These are phyloP conservation scores for Fusarium sp. DNA, from an alignment of 2,329 filamentous ascomycete species.

Conservation along the genomic window DNA sequence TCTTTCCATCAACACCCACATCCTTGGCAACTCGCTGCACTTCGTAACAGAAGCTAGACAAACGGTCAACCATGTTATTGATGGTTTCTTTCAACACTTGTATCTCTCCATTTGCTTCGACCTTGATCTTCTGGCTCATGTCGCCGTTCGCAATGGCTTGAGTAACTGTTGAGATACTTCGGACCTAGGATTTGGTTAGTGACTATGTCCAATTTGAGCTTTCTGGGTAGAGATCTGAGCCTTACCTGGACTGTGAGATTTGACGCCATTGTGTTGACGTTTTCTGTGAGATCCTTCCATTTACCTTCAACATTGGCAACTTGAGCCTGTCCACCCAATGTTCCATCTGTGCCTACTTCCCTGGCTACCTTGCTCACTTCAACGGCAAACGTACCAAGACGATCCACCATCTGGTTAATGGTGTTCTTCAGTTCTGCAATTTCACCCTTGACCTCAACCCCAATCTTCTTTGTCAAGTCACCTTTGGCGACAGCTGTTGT, in stretches of 20 bases:
- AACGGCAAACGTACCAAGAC: constrained; percentile 93
- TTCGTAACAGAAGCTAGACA: constrained; percentile 96
- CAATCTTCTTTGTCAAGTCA: constrained; percentile 95
- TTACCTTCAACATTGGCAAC: constrained; percentile 96
- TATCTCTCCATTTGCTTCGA: constrained; percentile 95
- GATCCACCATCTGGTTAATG: constrained; percentile 99
- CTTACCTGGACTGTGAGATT: constrained; percentile 72
- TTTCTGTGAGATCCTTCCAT: constrained; percentile 96
- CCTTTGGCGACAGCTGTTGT: constrained; percentile 95
- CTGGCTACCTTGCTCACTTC: constrained; percentile 95
- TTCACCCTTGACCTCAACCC: constrained; percentile 91
- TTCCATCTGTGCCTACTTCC: constrained; percentile 96
- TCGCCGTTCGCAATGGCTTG: constrained; percentile 96
- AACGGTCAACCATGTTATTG: constrained; percentile 97
- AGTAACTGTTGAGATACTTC: constrained; percentile 92
- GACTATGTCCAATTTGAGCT: not conserved
- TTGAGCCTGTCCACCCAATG: constrained; percentile 90
- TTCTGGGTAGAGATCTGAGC: not conserved
- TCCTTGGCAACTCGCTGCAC: constrained; percentile 96
- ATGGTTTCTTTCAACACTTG: constrained; percentile 94
- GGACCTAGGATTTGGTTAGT: constrained; percentile 63
- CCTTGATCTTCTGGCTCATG: constrained; percentile 95
- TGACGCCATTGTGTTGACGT: constrained; percentile 81
- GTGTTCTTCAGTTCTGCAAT: constrained; percentile 96
- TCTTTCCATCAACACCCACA: constrained; percentile 97